A percentile compares a stretch with the other conserved stretches of the same genome.
Conservation (phyloP, 805 yeast genomes). For the Candida koratica region DNA sequence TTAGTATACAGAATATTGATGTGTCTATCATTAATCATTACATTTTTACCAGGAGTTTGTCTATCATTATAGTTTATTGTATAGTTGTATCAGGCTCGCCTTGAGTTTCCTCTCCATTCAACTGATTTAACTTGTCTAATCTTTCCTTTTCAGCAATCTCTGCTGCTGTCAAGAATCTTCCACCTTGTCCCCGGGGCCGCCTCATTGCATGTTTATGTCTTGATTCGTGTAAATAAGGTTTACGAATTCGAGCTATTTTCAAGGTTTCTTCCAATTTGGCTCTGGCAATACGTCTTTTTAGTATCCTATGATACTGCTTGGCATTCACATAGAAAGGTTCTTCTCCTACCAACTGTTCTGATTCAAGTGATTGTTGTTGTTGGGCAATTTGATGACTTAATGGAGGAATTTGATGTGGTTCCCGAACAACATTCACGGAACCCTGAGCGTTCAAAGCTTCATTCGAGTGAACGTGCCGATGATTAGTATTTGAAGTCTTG, state of each 20-base stretch:
- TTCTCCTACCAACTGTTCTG: conserved; percentile 37
- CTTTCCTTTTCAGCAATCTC: conserved; percentile 45
- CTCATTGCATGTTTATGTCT: conserved; percentile 99
- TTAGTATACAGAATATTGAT: conserved; percentile 7
- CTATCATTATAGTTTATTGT: neutral
- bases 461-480: too few species aligned
- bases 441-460: too few species aligned
- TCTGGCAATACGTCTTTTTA: conserved; percentile 89
- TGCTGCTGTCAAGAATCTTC: conserved; percentile 93
- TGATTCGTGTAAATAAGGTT: conserved; percentile 93
- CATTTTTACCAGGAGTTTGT: neutral
- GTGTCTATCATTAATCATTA: conserved; percentile 10
- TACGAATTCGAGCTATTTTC: conserved; percentile 82
- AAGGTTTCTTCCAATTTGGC: conserved; percentile 88
- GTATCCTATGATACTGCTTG: conserved; percentile 91
- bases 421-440: too few species aligned
- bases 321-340: conserved; percentile 98
- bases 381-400: conserved; percentile 19
- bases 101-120: conserved; percentile 19
- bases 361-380: conserved; percentile 17
- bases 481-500: conserved; percentile 5
- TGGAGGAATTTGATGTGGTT: neutral
- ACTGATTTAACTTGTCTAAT: conserved; percentile 34
- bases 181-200: conserved; percentile 98
- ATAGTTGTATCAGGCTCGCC: neutral